Conservation (phyloP, 768 basidiomycete genomes). For the Amanita pseudoporphyria region DNA sequence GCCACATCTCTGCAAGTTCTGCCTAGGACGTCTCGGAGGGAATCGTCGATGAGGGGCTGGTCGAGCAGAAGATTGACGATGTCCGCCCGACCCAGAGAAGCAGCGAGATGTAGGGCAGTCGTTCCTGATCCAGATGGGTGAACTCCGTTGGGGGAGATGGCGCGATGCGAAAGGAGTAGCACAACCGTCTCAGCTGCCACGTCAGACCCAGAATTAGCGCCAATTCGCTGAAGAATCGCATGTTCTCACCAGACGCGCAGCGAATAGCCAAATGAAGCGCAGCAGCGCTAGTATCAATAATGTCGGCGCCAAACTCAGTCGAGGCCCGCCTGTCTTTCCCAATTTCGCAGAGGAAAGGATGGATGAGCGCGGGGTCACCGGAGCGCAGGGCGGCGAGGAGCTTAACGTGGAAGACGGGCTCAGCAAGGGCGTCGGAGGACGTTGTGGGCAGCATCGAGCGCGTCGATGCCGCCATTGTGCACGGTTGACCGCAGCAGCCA, state of each 20-base stretch:
- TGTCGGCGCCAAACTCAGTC: constrained; percentile 31
- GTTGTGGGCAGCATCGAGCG: not conserved
- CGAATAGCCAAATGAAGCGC: constrained; percentile 78
- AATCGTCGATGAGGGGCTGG: constrained; percentile 76
- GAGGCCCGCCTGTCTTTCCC: constrained; percentile 48
- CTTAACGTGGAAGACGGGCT: not conserved
- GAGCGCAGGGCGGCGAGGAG: not conserved
- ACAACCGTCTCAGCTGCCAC: constrained; percentile 53
- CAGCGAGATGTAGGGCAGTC: constrained; percentile 58
- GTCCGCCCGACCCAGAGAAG: constrained; percentile 62
- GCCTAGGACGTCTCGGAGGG: constrained; percentile 55
- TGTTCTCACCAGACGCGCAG: constrained; percentile 59
- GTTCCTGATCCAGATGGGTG: constrained; percentile 71
- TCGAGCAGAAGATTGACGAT: constrained; percentile 69
- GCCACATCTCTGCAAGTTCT: constrained; percentile 67
- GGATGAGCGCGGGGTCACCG: constrained; percentile 72
- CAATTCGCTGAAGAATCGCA: not conserved
- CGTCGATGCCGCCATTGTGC: not conserved
- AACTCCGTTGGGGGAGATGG: constrained; percentile 70
- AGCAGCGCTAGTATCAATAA: constrained; percentile 63
- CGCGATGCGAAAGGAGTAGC: constrained; percentile 59
- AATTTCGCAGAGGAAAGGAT: constrained; percentile 73
- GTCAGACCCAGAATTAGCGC: constrained; percentile 1
- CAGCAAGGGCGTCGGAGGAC: not conserved
- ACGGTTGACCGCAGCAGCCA: too few species aligned